Percentiles rank a stretch among this genome's conserved stretches.
phyloP scores from a whole-genome alignment of 345 rosid species.

The Eucalyptus brandiana region DNA sequence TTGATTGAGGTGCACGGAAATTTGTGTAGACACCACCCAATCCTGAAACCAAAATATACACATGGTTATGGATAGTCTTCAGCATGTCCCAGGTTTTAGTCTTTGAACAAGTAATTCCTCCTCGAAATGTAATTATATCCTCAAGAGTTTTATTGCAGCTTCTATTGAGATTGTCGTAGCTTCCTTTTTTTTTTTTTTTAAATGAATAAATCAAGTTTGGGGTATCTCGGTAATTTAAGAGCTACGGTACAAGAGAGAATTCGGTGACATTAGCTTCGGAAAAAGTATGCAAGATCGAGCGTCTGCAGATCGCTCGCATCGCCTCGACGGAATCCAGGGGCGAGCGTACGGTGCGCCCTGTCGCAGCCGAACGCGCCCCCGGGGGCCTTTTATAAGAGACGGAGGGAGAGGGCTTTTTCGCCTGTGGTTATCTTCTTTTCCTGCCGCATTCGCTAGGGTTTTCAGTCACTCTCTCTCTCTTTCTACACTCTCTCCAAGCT shows the following conservation, averaged over 20 bases:
- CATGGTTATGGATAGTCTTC: not conserved
- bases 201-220: too few relatives aligned
- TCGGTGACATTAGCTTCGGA: not conserved
- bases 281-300: not conserved
- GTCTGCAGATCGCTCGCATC: not conserved
- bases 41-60: not conserved
- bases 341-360: not conserved
- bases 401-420: not conserved
- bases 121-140: not conserved
- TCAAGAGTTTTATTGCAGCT: not conserved
- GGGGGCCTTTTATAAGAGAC: slow-evolving; percentile 36
- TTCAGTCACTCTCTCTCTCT: not conserved
- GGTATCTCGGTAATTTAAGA: not conserved
- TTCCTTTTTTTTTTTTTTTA: too few relatives aligned
- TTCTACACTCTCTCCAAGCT: not conserved
- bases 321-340: not conserved
- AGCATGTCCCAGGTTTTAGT: not conserved
- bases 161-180: too few relatives aligned
- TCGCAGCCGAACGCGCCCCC: not conserved
- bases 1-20: not conserved
- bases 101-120: not conserved
- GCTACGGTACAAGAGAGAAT: not conserved
- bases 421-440: not conserved
- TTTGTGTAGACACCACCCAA: not conserved
- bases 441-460: slow-evolving; percentile 60